Base-by-base conservation (phyloP, 192 early-diverging fungal genomes). In the Gaertneriomyces semiglobifer region DNA sequence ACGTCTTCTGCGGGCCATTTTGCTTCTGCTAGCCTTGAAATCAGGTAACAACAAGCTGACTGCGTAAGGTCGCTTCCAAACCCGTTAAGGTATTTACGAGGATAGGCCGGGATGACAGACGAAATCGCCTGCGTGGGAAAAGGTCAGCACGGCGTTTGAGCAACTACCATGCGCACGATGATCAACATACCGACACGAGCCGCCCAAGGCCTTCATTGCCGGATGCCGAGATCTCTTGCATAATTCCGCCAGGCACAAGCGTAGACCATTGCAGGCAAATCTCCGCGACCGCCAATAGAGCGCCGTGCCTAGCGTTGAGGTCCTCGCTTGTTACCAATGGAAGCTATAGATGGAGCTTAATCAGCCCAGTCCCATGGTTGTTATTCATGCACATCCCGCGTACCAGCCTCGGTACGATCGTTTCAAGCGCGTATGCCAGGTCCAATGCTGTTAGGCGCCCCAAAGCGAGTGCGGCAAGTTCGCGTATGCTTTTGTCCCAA, bases 401-500 rank as follows among this genome's bases (percentile, higher is more conserved):
- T 18, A 73, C 75, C 61, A 73, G 47, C 5, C 39, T 63, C 25
- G 63, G 67, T 40, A 73, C 53, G 4, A 66, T 62, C 11, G 16
- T 18, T 6, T 20, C 44, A 38, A 68, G 52, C 11, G 74, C 67
- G 43, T 70, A 74, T 25, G 48, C 10, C 40, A 58, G 41, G 53
- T 79, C 70, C n/a, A 79, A 55, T 43, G 53, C 42, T 9, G 84
- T 81, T 16, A 98, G 73, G 18, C 73, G 77, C 7, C 78, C 76
- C 66, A 98, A 75, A 0, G 92, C 76, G 39, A 89, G 83, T 10
- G 90, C 86, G 0, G 89, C 90, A 38, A 96, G 75, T 12, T 85
- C 82, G 6, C 96, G 84, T 54, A 96, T 88, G 25, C 72, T 62
- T 50, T 84, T 74, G 65, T 99, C 95, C 96, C 96, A 99, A 68